A percentile compares a stretch with the other conserved stretches of the same genome.
Evolutionary conservation across 1,139 yeast species (phyloP).

Genomic region (Diutina pseudorugosa): DNA sequence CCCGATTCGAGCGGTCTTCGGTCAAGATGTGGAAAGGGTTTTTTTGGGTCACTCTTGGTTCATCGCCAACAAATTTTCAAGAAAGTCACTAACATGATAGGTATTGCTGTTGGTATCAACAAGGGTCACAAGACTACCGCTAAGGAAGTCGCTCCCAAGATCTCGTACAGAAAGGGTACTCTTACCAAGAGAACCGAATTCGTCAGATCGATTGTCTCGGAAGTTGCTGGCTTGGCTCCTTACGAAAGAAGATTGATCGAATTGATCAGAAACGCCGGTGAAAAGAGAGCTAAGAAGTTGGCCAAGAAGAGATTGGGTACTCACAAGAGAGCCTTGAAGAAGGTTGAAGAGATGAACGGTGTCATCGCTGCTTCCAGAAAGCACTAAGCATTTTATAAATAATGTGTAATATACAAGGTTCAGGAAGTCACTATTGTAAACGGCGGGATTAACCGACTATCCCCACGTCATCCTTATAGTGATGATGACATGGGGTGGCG

Average conservation of each 20-base stretch:
- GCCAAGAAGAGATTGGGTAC: slow-evolving; percentile 99
- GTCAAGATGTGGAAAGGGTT: too few species aligned
- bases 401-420: slow-evolving; percentile 4
- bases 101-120: slow-evolving; percentile 98
- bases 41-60: too few species aligned
- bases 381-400: slow-evolving; percentile 22
- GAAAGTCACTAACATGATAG: slow-evolving; percentile 26
- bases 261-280: slow-evolving; percentile 99
- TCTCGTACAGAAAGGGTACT: slow-evolving; percentile 96
- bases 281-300: slow-evolving; percentile 99
- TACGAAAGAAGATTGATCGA: slow-evolving; percentile 99
- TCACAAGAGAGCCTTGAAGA: slow-evolving; percentile 98
- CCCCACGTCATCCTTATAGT: too few species aligned
- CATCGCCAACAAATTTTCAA: background rate
- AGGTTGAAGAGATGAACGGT: slow-evolving; percentile 97
- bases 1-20: too few species aligned
- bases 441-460: too few species aligned
- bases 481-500: background rate
- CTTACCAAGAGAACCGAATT: slow-evolving; percentile 91
- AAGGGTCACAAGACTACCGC: slow-evolving; percentile 97
- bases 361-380: slow-evolving; percentile 98
- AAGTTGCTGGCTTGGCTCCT: slow-evolving; percentile 99
- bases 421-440: background rate
- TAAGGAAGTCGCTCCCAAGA: slow-evolving; percentile 87
- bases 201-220: slow-evolving; percentile 92